Evolutionary conservation across 352 stramenopile genomes (phyloP).

Genomic region (Phytophthora fragariae): DNA sequence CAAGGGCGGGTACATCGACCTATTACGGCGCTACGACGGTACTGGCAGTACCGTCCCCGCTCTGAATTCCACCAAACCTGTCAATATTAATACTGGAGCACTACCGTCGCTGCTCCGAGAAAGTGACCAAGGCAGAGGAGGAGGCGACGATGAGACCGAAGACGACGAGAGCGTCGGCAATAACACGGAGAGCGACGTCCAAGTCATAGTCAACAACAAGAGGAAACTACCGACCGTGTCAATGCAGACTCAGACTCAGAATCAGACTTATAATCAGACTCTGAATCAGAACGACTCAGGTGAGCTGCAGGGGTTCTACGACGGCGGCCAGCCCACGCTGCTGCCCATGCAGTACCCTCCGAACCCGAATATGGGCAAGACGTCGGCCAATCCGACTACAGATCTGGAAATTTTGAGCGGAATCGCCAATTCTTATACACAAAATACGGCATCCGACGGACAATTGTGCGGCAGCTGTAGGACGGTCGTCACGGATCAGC

Average conservation of each 20-base stretch:
- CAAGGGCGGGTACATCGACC: conserved; percentile 80
- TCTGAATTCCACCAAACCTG: background rate
- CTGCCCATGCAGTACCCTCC: conserved; percentile 73
- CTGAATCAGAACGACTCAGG: background rate
- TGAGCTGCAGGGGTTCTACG: conserved; percentile 77
- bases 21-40: conserved; percentile 72
- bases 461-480: conserved; percentile 71
- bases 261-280: conserved; percentile 16
- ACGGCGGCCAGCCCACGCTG: conserved; percentile 46
- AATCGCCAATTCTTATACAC: conserved; percentile 86
- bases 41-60: conserved; percentile 9
- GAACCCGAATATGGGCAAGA: conserved; percentile 30
- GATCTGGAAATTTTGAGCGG: conserved; percentile 86
- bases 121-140: conserved; percentile 19
- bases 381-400: conserved; percentile 49
- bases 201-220: conserved; percentile 54
- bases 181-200: conserved; percentile 23
- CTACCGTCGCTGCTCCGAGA: conserved; percentile 14
- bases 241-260: conserved; percentile 35
- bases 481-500: conserved; percentile 72
- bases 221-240: conserved; percentile 50
- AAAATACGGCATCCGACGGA: conserved; percentile 51
- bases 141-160: conserved; percentile 32
- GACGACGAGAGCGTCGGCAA: conserved; percentile 31
- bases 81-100: conserved; percentile 21